Percentiles rank a stretch among this genome's conserved stretches.
Evolutionary conservation across 192 early-diverging fungal species (phyloP).

Genomic region (Podila minutissima): DNA sequence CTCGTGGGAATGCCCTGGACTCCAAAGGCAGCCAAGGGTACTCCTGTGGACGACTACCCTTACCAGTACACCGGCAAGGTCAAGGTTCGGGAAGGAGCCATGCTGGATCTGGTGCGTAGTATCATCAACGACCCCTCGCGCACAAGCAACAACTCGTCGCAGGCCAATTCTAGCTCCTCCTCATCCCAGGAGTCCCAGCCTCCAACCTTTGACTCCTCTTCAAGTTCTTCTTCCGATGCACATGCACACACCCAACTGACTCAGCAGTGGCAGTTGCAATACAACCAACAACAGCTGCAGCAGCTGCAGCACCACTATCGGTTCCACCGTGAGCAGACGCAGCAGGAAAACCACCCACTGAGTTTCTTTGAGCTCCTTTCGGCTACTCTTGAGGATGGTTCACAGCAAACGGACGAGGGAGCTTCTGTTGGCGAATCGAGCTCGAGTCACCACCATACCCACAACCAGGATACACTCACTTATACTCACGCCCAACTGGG

Average conservation of each 20-base stretch:
- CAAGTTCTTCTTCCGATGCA: no score
- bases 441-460: neutral
- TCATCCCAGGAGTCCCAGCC: no score
- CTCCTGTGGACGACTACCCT: no score
- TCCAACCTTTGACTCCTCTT: no score
- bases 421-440: neutral
- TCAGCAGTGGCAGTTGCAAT: conserved; percentile 6
- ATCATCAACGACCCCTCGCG: neutral
- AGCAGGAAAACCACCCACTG: neutral
- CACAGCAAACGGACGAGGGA: no score
- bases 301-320: conserved; percentile 13
- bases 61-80: conserved; percentile 5
- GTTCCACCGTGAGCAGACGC: neutral
- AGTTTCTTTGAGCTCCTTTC: neutral
- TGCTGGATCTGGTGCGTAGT: conserved; percentile 14
- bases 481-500: no score
- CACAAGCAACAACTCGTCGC: neutral
- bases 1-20: no score
- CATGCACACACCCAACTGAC: no score
- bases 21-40: no score
- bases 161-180: no score
- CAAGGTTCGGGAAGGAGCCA: conserved; percentile 13
- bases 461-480: no score
- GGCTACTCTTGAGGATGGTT: no score
- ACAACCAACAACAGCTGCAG: conserved; percentile 7